A percentile compares a stretch with the other conserved stretches of the same genome.
These are phyloP conservation scores for Hyphopichia khmerensis DNA, from an alignment of 1,139 yeast species.

Conservation along the genomic window DNA sequence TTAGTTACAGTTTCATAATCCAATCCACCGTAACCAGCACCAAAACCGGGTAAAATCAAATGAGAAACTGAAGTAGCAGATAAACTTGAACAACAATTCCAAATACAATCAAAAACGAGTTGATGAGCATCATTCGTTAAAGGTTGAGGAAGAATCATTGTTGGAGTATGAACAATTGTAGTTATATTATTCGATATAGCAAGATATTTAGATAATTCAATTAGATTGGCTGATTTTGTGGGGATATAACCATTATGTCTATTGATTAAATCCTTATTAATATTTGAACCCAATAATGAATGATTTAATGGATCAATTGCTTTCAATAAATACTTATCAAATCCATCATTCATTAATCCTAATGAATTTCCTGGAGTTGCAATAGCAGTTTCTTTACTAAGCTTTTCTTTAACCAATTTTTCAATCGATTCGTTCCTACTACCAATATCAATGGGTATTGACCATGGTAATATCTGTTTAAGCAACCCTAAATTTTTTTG, in stretches of 20 bases:
- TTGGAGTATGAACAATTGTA: slow-evolving; percentile 5
- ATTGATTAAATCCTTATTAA: slow-evolving; percentile 14
- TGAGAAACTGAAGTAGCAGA: background rate
- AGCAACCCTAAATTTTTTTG: background rate
- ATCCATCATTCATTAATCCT: slow-evolving; percentile 29
- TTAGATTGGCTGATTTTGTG: background rate
- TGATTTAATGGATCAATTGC: slow-evolving; percentile 15
- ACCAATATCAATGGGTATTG: background rate
- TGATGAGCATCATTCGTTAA: background rate
- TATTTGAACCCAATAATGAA: slow-evolving; percentile 11
- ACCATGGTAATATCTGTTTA: background rate
- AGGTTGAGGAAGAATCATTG: slow-evolving; percentile 16
- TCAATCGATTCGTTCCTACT: background rate
- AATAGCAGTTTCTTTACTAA: slow-evolving; percentile 3
- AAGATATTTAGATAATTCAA: slow-evolving; percentile 2
- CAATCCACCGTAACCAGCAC: slow-evolving; percentile 26
- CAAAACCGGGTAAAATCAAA: slow-evolving; percentile 28
- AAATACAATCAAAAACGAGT: slow-evolving; percentile 17
- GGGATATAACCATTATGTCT: slow-evolving; percentile 20
- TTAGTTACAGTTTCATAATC: slow-evolving; percentile 16
- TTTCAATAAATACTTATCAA: slow-evolving; percentile 20
- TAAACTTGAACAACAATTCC: slow-evolving; percentile 15
- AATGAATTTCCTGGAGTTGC: slow-evolving; percentile 26
- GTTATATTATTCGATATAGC: background rate
- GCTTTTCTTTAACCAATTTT: background rate